Evolutionary conservation across 345 rosid genomes (phyloP).

Genomic region (Microthlaspi erraticum): DNA sequence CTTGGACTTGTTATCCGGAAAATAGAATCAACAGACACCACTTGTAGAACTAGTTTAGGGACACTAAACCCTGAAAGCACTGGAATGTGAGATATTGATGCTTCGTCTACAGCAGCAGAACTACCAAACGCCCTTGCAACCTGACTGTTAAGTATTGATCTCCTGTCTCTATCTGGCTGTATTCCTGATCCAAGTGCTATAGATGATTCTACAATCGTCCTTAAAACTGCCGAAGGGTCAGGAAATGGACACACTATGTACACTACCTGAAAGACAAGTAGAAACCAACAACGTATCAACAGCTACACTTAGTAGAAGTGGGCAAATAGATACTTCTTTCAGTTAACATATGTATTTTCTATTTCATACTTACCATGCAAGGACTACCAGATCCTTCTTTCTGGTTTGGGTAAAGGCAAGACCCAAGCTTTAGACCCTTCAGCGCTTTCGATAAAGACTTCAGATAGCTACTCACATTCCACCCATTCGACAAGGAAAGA

Average conservation of each 20-base stretch:
- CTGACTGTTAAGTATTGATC: constrained; percentile 68
- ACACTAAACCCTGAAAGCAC: constrained; percentile 87
- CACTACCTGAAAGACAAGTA: constrained; percentile 64
- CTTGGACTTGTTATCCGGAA: constrained; percentile 93
- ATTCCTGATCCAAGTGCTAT: constrained; percentile 80
- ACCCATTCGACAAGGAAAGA: constrained; percentile 95
- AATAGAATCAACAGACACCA: constrained; percentile 86
- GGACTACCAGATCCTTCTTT: constrained; percentile 86
- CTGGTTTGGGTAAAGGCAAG: constrained; percentile 62
- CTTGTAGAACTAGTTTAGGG: constrained; percentile 85
- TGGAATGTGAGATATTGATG: constrained; percentile 76
- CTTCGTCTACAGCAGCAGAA: constrained; percentile 88
- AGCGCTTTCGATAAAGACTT: constrained; percentile 92
- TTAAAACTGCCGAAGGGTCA: constrained; percentile 87
- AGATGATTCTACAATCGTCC: constrained; percentile 87
- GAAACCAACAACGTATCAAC: constrained; percentile 31
- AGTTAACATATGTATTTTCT: constrained; percentile 13
- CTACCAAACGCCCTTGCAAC: constrained; percentile 88
- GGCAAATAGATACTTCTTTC: constrained; percentile 2
- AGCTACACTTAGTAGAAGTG: constrained; percentile 29
- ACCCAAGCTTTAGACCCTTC: constrained; percentile 77
- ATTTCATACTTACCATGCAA: constrained; percentile 67
- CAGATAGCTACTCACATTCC: constrained; percentile 95
- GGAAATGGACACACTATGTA: constrained; percentile 99
- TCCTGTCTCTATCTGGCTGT: constrained; percentile 74